Evolutionary conservation across 2,329 filamentous ascomycete species (phyloP).

Genomic region (Berkeleyomyces rouxiae): DNA sequence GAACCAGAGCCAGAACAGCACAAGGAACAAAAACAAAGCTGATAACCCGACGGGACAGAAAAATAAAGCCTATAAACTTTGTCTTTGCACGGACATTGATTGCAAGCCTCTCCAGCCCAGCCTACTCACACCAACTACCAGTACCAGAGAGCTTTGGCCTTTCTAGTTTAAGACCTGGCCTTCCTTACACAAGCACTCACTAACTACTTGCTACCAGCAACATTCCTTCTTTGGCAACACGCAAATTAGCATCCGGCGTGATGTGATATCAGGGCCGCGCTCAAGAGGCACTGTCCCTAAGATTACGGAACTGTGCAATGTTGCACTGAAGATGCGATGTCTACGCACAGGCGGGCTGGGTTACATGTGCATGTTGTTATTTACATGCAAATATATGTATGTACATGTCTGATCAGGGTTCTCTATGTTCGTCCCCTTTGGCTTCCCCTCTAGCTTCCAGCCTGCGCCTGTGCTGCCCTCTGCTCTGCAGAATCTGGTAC

Average conservation of each 20-base stretch:
- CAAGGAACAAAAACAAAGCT: background rate
- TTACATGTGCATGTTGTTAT: too few relatives aligned
- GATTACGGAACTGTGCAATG: conserved; percentile 1
- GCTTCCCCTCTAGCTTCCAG: background rate
- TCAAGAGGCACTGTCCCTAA: background rate
- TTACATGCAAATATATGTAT: background rate
- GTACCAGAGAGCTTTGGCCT: background rate
- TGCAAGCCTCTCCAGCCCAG: background rate
- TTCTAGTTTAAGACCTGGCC: background rate
- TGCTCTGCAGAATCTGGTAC: background rate
- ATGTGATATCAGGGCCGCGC: background rate
- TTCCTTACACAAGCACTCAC: too few relatives aligned
- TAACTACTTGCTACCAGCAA: background rate
- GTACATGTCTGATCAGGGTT: background rate
- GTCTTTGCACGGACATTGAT: background rate
- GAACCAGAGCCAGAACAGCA: background rate
- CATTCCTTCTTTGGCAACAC: background rate
- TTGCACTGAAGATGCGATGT: background rate
- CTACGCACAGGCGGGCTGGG: background rate
- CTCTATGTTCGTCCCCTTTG: background rate
- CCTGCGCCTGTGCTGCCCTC: background rate
- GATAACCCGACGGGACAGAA: background rate
- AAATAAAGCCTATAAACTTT: background rate
- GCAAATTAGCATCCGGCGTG: background rate
- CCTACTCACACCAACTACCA: background rate